These are phyloP conservation scores for Nemophila menziesii DNA, from an alignment of 257 asterid species.

Conservation along the genomic window DNA sequence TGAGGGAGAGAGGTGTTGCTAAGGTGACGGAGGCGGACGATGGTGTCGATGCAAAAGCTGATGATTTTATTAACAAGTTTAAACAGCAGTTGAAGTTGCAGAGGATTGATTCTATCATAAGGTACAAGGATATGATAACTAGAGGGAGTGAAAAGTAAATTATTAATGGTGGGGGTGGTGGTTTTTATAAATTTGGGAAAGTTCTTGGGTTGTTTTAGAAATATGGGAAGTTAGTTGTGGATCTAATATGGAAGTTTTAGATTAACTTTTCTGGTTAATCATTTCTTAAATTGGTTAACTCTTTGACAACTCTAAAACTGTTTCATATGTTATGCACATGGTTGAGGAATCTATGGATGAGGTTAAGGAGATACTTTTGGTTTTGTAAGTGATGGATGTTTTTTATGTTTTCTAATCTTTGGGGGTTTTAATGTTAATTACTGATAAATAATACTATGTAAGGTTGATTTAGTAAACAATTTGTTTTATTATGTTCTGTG, in stretches of 20 bases:
- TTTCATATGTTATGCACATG: background rate
- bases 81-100: constrained; percentile 79
- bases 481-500: background rate
- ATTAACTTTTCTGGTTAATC: background rate
- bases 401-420: background rate
- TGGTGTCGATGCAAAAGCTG: constrained; percentile 69
- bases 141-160: constrained; percentile 39
- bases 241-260: background rate
- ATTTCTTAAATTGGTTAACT: background rate
- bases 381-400: constrained; percentile 6
- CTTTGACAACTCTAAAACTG: background rate
- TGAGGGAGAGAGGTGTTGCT: constrained; percentile 29
- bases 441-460: background rate
- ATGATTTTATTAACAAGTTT: constrained; percentile 67
- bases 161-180: too few relatives aligned
- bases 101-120: constrained; percentile 64
- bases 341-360: constrained; percentile 1
- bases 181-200: constrained; percentile 19
- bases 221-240: background rate
- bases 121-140: constrained; percentile 63
- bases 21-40: constrained; percentile 33
- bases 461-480: background rate
- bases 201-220: constrained; percentile 20
- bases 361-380: background rate
- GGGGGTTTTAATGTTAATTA: background rate